These are phyloP conservation scores for Hericium alpestre DNA, from an alignment of 768 basidiomycete genomes.

Conservation along the genomic window DNA sequence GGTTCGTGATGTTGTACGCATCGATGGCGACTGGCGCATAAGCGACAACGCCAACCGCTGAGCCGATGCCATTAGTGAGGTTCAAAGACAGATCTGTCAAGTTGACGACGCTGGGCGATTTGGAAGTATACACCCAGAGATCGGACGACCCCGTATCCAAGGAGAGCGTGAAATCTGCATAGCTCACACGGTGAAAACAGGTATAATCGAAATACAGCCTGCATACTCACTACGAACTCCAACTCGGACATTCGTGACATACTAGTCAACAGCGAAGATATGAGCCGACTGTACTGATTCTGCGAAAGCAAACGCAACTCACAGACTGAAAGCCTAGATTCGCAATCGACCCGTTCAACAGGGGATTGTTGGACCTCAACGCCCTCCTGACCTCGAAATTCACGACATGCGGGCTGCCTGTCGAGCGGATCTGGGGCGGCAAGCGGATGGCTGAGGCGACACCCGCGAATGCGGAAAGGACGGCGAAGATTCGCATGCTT, in stretches of 20 bases:
- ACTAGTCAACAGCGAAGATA: not conserved
- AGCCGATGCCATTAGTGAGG: not conserved
- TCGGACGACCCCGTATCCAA: not conserved
- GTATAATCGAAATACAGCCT: not conserved
- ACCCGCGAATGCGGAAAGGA: no score
- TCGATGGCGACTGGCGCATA: not conserved
- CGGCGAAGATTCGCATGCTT: no score
- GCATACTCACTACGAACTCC: not conserved
- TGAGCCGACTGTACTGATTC: not conserved
- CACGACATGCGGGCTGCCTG: no score
- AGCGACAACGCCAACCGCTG: not conserved
- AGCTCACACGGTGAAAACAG: not conserved
- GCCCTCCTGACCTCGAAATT: no score
- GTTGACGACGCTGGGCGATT: not conserved
- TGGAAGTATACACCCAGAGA: not conserved
- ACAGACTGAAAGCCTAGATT: not conserved
- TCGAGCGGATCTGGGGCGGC: no score
- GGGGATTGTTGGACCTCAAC: not conserved
- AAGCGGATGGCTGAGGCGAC: no score
- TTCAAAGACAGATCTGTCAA: not conserved
- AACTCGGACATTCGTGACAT: not conserved
- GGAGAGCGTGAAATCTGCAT: not conserved
- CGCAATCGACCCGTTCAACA: not conserved
- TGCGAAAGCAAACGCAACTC: not conserved
- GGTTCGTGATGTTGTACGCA: not conserved